These are phyloP conservation scores for Ophiostoma sp. DNA, from an alignment of 2,329 filamentous ascomycete genomes.

Conservation along the genomic window DNA sequence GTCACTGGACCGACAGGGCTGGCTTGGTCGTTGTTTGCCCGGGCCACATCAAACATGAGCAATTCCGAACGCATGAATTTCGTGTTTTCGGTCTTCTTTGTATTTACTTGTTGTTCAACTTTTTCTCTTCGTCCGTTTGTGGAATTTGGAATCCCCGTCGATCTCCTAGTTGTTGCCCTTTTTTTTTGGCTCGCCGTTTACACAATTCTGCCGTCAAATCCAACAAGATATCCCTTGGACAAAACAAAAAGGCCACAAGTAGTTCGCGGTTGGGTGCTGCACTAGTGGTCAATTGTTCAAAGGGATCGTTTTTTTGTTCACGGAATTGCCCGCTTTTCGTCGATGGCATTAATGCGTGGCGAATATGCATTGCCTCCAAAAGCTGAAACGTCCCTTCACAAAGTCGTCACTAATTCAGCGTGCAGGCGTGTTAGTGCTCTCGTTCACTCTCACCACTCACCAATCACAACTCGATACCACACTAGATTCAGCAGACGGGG, in stretches of 20 bases:
- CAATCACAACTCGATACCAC: no score
- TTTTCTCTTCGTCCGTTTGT: neutral
- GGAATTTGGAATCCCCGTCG: slow-evolving; percentile 5
- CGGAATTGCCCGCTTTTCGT: neutral
- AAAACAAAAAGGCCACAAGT: neutral
- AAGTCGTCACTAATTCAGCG: neutral
- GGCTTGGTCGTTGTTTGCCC: neutral
- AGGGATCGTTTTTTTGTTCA: neutral
- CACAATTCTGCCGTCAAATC: neutral
- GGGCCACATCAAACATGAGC: neutral
- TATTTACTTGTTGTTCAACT: neutral
- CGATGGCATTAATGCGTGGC: slow-evolving; percentile 15
- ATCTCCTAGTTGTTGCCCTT: neutral
- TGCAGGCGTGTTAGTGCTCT: neutral
- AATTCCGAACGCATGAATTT: slow-evolving; percentile 11
- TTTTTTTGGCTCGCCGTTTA: neutral
- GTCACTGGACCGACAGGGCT: neutral
- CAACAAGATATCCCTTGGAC: neutral
- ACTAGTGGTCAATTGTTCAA: neutral
- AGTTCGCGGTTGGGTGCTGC: neutral
- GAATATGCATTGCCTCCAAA: neutral
- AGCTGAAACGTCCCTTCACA: neutral
- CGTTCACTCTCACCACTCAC: neutral
- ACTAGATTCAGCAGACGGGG: neutral
- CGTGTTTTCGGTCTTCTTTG: neutral